Base-by-base conservation (phyloP, 768 basidiomycete species). In the Sarcomyxa edulis region DNA sequence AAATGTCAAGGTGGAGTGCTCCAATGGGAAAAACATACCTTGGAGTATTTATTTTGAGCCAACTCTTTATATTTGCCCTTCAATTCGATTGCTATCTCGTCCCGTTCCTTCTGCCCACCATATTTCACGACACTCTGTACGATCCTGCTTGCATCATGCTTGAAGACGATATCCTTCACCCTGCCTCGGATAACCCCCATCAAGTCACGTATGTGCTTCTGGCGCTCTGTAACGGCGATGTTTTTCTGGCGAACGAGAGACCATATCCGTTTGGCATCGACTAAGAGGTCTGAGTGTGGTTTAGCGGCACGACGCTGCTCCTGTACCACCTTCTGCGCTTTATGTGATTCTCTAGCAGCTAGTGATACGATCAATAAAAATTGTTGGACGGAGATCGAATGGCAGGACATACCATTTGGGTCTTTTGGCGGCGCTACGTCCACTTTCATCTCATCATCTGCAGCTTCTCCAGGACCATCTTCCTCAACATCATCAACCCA, bases 71-170 rank as follows among this genome's bases (percentile, higher is more conserved):
- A 95, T 39, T 72, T 71, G 1, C 91, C 91, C 54, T 87, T 83
- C 33, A 96, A 69, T 61, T 96, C 93, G 7, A 59, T 60, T 0
- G 90, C 93, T 33, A 96, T 74, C 54, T 89, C 82, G 28, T 88
- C 76, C 31, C 91, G 61, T 58, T 94, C 84, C 44, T 68, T 67
- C 49, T 71, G 83, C 14, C 76, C 69, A 3, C 93, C 93, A 43
- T 84, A 78, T 53, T 87, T 93, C 33, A 95, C 84, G 9, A 86
- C 66, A 0, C 79, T 85, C 56, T 87, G 84, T 15, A 87, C 76
- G 44, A 90, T 90, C 47, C 83, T 76, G 51, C 89, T 91, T 6
- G 90, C 91, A 58, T 95, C 91, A 51, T 95, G 93, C 59, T 93
- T 95, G 54, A 89, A 74, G 2, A 87, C 83, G 25, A 95, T 80